Base-by-base conservation (phyloP, 495 filamentous ascomycete species). In the Echria macrotheca region DNA sequence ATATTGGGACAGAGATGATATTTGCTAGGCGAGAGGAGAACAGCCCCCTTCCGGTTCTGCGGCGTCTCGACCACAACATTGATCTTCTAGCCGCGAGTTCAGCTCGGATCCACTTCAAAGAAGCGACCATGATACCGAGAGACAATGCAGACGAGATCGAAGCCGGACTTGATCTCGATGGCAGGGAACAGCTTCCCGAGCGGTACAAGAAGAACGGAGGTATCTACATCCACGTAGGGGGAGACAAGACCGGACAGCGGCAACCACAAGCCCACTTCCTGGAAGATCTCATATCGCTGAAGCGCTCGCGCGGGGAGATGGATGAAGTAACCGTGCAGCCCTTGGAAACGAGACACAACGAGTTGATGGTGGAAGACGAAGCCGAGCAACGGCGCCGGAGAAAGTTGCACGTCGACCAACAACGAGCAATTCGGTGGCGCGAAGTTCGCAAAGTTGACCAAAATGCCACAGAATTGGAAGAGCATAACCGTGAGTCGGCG, bases 1-100 rank as follows among this genome's bases (percentile, higher is more conserved):
- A 87, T 49, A 74, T 91, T 2, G 89, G 89, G 25, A 93, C 88
- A 0, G 87, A 94, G 40, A 60, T 95, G 52, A 73, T 89, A 47
- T 82, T 96, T 47, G 68, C 79, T 0, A 65, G 67, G 1, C 79
- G 74, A 41, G 73, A 69, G 50, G 62, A 60, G 21, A 68, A 64
- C 41, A 53, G 50, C 52, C 45, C 60, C 23, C 54, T 72, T 44
- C 67, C 64, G 10, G 67, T 58, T n/a, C 67, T 73, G 8, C 74
- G 64, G 19, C 60, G 59, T 25, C 66, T 78, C 25, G 61, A 63
- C 24, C 61, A 75, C 32, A 64, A 72, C 40, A 81, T 83, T 19
- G 76, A 84, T 50, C 70, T 89, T 5, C 60, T 91, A 11, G 80
- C 77, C 11, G 78, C 81, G 28, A 81, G 79, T 56, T 60, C 69